Conservation (phyloP, 1,139 yeast genomes). For the Hemisphaericaspora subhashii region DNA sequence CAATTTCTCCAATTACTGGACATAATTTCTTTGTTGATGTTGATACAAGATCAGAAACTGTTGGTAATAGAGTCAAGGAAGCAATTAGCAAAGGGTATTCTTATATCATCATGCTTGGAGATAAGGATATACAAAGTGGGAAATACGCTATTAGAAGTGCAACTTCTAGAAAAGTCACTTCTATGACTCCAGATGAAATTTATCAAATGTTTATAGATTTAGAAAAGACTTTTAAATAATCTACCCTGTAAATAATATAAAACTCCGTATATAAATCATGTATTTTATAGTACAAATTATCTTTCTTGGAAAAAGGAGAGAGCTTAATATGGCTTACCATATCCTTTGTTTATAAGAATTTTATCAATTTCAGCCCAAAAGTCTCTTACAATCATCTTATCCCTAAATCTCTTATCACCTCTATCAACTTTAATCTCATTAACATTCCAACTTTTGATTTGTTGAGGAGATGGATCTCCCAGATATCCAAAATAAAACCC, state of each 20-base stretch:
- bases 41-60: slow-evolving; percentile 72
- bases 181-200: slow-evolving; percentile 47
- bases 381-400: slow-evolving; percentile 78
- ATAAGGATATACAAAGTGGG: slow-evolving; percentile 66
- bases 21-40: slow-evolving; percentile 73
- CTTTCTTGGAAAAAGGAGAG: too few species aligned
- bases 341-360: slow-evolving; percentile 50
- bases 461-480: slow-evolving; percentile 78
- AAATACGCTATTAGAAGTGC: slow-evolving; percentile 68
- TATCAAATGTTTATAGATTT: slow-evolving; percentile 48
- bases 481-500: slow-evolving; percentile 79
- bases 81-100: slow-evolving; percentile 77
- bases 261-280: not conserved
- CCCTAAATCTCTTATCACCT: slow-evolving; percentile 76
- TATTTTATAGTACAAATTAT: slow-evolving; percentile 1
- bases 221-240: slow-evolving; percentile 44
- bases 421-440: slow-evolving; percentile 75
- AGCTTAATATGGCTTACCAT: slow-evolving; percentile 25
- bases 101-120: slow-evolving; percentile 82
- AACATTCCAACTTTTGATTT: slow-evolving; percentile 86
- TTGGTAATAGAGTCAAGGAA: slow-evolving; percentile 78
- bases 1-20: slow-evolving; percentile 54
- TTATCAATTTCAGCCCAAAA: slow-evolving; percentile 80
- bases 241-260: slow-evolving; percentile 5
- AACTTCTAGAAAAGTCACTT: slow-evolving; percentile 49